Percentiles rank a stretch among this genome's conserved stretches.
Evolutionary conservation across 257 asterid genomes (phyloP).

Genomic region (Eucommia ulmoides): DNA sequence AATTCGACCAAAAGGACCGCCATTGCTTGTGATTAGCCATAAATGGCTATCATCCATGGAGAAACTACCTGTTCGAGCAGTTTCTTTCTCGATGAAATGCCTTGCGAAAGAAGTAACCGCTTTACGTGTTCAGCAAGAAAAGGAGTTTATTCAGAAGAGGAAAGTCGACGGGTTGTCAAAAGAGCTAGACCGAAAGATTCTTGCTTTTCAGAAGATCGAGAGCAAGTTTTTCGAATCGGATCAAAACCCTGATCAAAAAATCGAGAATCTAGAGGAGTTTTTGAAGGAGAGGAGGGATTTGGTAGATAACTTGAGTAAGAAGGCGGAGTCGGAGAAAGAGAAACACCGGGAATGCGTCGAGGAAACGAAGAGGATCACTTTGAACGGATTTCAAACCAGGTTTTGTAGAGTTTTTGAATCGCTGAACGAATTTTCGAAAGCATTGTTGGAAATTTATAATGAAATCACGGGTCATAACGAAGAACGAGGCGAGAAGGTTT

Average conservation of each 20-base stretch:
- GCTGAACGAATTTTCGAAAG: neutral
- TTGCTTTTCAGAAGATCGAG: neutral
- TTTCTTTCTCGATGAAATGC: neutral
- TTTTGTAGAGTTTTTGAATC: neutral
- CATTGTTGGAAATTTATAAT: neutral
- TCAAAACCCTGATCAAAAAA: neutral
- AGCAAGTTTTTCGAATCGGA: neutral
- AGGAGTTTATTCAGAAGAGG: neutral
- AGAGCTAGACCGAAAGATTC: neutral
- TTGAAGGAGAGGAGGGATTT: neutral
- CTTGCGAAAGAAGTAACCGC: neutral
- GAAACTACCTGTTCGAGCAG: neutral
- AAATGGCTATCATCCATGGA: neutral
- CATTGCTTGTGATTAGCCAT: neutral
- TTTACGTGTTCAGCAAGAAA: neutral
- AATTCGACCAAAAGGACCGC: neutral
- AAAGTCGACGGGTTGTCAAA: neutral
- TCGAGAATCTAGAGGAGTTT: neutral
- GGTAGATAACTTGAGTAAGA: neutral
- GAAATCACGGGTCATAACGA: neutral
- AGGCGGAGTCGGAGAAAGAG: neutral
- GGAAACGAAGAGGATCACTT: neutral
- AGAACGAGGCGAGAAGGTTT: too few relatives aligned
- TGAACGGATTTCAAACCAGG: neutral
- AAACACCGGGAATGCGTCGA: neutral